Evolutionary conservation across 2,329 filamentous ascomycete genomes (phyloP).

Genomic region (Emericellopsis cladophorae): DNA sequence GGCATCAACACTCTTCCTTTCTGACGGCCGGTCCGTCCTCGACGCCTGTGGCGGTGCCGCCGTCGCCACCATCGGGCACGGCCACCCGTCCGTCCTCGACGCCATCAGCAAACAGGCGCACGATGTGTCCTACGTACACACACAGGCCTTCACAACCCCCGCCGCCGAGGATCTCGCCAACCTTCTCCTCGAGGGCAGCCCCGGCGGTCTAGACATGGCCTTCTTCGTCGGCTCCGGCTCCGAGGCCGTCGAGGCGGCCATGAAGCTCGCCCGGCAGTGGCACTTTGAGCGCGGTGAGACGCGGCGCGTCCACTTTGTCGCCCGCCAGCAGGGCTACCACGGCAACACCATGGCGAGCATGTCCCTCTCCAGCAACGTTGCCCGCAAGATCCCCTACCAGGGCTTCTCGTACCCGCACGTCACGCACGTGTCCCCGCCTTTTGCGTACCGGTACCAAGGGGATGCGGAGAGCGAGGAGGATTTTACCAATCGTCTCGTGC

Average conservation of each 20-base stretch:
- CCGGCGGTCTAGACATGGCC: slow-evolving; percentile 10
- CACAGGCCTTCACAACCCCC: slow-evolving; percentile 10
- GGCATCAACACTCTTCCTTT: slow-evolving; percentile 20
- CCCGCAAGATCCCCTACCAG: slow-evolving; percentile 13
- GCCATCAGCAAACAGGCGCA: slow-evolving; percentile 43
- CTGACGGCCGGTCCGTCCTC: slow-evolving; percentile 18
- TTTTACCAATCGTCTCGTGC: slow-evolving; percentile 25
- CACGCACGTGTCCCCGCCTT: slow-evolving; percentile 12
- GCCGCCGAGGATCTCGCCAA: slow-evolving; percentile 15
- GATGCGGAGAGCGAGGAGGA: slow-evolving; percentile 20
- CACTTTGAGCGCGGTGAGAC: slow-evolving; percentile 24
- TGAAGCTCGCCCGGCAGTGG: slow-evolving; percentile 37
- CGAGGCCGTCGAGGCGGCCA: slow-evolving; percentile 29
- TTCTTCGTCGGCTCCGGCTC: slow-evolving; percentile 11
- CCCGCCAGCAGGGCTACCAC: slow-evolving; percentile 31
- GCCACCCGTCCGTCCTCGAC: slow-evolving; percentile 37
- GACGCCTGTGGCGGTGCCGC: slow-evolving; percentile 28
- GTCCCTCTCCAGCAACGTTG: slow-evolving; percentile 18
- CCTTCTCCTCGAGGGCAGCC: slow-evolving; percentile 9
- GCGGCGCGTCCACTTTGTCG: slow-evolving; percentile 26
- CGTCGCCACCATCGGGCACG: slow-evolving; percentile 52
- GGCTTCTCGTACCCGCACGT: slow-evolving; percentile 11
- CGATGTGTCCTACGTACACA: slow-evolving; percentile 15
- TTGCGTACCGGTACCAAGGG: slow-evolving; percentile 8
- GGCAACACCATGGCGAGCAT: slow-evolving; percentile 35